Evolutionary conservation across 2,329 filamentous ascomycete genomes (phyloP).

Genomic region (Domatiomyces catenatus): DNA sequence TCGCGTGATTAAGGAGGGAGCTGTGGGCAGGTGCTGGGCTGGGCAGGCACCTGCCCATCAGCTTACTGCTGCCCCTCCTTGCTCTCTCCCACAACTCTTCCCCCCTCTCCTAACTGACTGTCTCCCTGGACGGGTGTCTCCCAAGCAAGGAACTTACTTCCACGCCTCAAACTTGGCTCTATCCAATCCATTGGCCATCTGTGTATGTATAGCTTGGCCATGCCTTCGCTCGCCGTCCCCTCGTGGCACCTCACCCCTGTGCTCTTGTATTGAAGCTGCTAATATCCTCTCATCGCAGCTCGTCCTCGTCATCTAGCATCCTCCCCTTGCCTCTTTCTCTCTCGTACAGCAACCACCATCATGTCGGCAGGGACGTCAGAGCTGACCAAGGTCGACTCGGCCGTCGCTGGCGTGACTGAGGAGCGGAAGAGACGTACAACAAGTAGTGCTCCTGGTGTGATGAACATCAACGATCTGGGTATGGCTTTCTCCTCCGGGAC

Average conservation of each 20-base stretch:
- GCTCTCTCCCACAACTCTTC: neutral
- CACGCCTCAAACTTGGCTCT: neutral
- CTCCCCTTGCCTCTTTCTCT: slow-evolving; percentile 1
- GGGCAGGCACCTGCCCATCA: neutral
- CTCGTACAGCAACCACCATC: slow-evolving; percentile 3
- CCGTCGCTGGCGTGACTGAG: slow-evolving; percentile 55
- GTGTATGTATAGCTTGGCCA: neutral
- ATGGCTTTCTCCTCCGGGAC: slow-evolving; percentile 24
- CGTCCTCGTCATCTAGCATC: slow-evolving; percentile 6
- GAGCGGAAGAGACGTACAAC: slow-evolving; percentile 46
- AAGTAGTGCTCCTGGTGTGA: slow-evolving; percentile 57
- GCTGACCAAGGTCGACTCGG: slow-evolving; percentile 71
- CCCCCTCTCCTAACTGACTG: neutral
- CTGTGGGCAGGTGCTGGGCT: neutral
- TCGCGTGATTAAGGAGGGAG: neutral
- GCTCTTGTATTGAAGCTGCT: neutral
- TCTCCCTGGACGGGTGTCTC: neutral
- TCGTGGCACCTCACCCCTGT: neutral
- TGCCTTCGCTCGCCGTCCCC: neutral
- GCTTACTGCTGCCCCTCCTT: neutral
- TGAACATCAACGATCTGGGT: slow-evolving; percentile 79
- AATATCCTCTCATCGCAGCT: neutral
- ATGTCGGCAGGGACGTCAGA: slow-evolving; percentile 19
- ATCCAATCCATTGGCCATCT: neutral
- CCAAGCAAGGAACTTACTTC: neutral